These are phyloP conservation scores for Ceratobasidium sp. DNA, from an alignment of 1,284 basidiomycete species.

Conservation along the genomic window DNA sequence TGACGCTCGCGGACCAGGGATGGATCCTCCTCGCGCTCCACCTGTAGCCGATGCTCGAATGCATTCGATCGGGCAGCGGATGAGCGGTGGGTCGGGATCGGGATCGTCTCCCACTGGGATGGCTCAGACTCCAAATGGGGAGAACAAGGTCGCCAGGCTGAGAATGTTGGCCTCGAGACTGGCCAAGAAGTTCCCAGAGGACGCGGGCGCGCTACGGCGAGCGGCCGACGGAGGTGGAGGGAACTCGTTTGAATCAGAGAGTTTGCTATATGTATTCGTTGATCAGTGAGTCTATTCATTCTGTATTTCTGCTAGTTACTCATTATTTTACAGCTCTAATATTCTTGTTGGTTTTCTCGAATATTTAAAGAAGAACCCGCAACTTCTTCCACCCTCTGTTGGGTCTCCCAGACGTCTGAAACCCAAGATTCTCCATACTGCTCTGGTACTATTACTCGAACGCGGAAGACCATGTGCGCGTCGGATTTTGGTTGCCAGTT, in stretches of 20 bases:
- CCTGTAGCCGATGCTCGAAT: slow-evolving; percentile 71
- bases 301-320: slow-evolving; percentile 14
- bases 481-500: slow-evolving; percentile 83
- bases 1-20: slow-evolving; percentile 57
- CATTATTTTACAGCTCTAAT: slow-evolving; percentile 72
- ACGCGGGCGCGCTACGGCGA: slow-evolving; percentile 57
- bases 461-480: slow-evolving; percentile 76
- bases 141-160: slow-evolving; percentile 54
- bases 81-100: slow-evolving; percentile 59
- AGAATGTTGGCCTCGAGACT: slow-evolving; percentile 53
- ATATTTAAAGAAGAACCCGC: slow-evolving; percentile 70
- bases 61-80: slow-evolving; percentile 68
- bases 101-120: slow-evolving; percentile 63
- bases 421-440: slow-evolving; percentile 75
- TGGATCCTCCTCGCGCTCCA: slow-evolving; percentile 66
- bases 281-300: slow-evolving; percentile 74
- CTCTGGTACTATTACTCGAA: slow-evolving; percentile 78
- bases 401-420: slow-evolving; percentile 54
- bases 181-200: slow-evolving; percentile 54
- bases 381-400: slow-evolving; percentile 54
- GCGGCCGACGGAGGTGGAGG: slow-evolving; percentile 54
- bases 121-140: slow-evolving; percentile 50
- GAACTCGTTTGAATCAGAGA: slow-evolving; percentile 65
- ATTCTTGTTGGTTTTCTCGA: slow-evolving; percentile 83
- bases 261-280: slow-evolving; percentile 84